Conservation (phyloP, 306 rosid genomes). For the Macrotyloma uniflorum region DNA sequence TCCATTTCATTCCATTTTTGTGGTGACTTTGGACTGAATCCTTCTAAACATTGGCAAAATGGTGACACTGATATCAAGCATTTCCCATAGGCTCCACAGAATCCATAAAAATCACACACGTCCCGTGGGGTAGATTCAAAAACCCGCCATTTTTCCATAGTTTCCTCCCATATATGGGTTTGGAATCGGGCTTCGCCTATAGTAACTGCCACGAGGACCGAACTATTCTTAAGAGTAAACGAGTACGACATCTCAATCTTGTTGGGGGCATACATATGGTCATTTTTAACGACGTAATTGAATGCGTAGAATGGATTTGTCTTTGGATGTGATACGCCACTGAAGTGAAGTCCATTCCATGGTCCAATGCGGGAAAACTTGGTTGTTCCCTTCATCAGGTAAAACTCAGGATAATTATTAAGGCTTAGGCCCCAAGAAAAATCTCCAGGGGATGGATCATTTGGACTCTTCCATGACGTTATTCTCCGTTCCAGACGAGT, state of each 20-base stretch:
- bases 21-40: slow-evolving; percentile 12
- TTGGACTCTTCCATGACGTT: neutral
- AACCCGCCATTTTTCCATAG: neutral
- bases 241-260: slow-evolving; percentile 35
- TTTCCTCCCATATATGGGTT: neutral
- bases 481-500: no score
- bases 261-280: slow-evolving; percentile 22
- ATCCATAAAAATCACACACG: fast-evolving
- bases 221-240: neutral
- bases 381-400: no score
- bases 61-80: neutral
- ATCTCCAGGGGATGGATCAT: neutral
- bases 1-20: neutral
- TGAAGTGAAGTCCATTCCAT: no score
- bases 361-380: no score
- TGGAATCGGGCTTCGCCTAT: neutral
- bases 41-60: neutral
- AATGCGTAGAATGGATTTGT: neutral
- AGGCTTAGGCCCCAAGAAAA: neutral
- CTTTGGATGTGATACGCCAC: neutral
- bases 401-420: neutral
- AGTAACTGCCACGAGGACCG: neutral
- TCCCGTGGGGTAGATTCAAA: neutral
- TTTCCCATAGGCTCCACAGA: neutral
- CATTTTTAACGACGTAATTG: slow-evolving; percentile 7